Evolutionary conservation across 1,284 basidiomycete species (phyloP), one percentile per base, ranked within the genome.

Genomic region (Coniophora puteana): DNA sequence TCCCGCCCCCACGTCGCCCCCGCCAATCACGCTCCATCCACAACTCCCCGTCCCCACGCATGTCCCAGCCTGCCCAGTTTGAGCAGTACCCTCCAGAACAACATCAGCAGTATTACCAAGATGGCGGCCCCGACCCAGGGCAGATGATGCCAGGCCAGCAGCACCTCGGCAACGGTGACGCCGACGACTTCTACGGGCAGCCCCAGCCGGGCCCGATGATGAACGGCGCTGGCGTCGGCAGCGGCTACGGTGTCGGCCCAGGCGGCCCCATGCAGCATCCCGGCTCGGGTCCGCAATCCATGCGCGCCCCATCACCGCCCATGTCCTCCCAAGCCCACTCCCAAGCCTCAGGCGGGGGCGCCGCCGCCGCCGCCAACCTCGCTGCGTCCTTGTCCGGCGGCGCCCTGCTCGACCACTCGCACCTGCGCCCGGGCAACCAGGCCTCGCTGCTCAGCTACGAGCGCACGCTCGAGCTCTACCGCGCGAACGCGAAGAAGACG

Each of bases 401-500:
- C 7, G 80, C 83, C 36, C 73, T 94, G 49, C 80, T 94, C 47
- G 90, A 94, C 68, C 92, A 95, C 54, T 92, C 93, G 30, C 95
- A 99, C 66, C 80, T 99, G 30, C 81, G 86, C 27, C 94, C 94
- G 14, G 96, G 96, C 34, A 88, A 88, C 42, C 83, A 93, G 54
- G 95, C 94, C 3, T 83, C 92, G 7, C 77, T 99, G 7, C 82
- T 98, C 47, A 92, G 90, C 1, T 91, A 97, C 65, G 90, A 93
- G 64, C 90, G 90, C 52, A 99, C 95, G 3, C 82, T 99, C 46
- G 93, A 97, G 63, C 83, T 96, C 44, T 99, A 99, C 71, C 88
- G 96, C 31, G 81, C 88, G 35, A 99, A 99, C 62, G 95, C 95
- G 20, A 97, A 96, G 70, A 99, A 98, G 71, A 96, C 93, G 0